Evolutionary conservation across 2,329 filamentous ascomycete species (phyloP), one percentile per base, ranked within the genome.

Genomic region (Zasmidium angulare): DNA sequence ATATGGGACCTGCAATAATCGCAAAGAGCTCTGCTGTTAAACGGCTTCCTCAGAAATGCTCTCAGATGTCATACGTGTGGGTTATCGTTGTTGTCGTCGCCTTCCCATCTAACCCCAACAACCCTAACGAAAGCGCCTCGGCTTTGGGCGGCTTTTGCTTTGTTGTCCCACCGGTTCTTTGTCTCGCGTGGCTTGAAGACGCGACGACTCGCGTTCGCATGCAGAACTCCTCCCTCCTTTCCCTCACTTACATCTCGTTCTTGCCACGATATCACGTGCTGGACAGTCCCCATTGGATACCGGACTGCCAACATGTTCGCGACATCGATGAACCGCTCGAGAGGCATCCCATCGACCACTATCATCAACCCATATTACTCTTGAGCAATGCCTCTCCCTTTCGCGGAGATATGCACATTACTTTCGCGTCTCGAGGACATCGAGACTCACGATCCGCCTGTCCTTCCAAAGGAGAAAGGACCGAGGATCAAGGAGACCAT

Each of bases 331-430:
- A 56, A 47, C 52, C 21, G 10, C 17, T 29, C 26, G 24, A 26
- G 9, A 50, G n/a, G n/a, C 3, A 40, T 43, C 22, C 24, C 19
- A 23, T 9, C 11, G 29, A 12, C 14, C 6, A 31, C 7, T 49
- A 50, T 40, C 24, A 40, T 12, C 6, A 14, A 4, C 22, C 9
- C 31, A 49, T 46, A 61, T 61, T 47, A 11, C 49, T 53, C 46
- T 29, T 43, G 50, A 54, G 50, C 59, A 48, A 89, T 89, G 87
- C 81, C 86, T 20, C 80, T 91, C 64, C 79, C 79, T 1, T 96
- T 95, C 73, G 77, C 80, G n/a, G 79, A 83, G 61, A 77, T 96
- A 49, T 93, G 90, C 77, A 84, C 89, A 62, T 79, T 96, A 2
- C 80, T 96, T 47, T 86, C 92, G 61, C 76, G 81, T 22, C 79